These are phyloP conservation scores for Rhizophora mangle DNA, from an alignment of 345 rosid genomes.

Conservation along the genomic window DNA sequence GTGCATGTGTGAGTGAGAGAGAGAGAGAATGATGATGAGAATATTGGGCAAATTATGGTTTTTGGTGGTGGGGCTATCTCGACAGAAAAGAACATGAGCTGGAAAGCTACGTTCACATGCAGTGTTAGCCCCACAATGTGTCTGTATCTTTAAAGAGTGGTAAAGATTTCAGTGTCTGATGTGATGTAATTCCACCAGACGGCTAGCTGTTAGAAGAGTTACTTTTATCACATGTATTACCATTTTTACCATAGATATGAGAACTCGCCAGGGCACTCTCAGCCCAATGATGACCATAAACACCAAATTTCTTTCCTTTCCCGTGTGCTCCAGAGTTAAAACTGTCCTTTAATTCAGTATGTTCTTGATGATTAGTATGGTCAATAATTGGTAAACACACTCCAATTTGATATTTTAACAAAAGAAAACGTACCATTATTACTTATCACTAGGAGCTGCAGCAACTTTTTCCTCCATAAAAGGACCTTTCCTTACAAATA, in stretches of 20 bases:
- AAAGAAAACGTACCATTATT: no score
- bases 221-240: no score
- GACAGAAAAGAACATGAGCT: constrained; percentile 17
- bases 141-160: background rate
- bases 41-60: constrained; percentile 1
- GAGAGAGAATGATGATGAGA: background rate
- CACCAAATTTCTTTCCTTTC: background rate
- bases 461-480: no score
- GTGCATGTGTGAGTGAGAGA: background rate
- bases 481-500: no score
- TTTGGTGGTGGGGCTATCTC: constrained; percentile 32
- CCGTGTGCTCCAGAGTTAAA: background rate
- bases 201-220: no score
- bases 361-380: background rate
- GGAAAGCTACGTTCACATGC: constrained; percentile 54
- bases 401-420: no score
- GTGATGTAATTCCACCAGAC: background rate
- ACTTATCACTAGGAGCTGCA: no score
- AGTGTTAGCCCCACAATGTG: constrained; percentile 26
- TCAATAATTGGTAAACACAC: no score
- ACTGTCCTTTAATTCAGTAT: background rate
- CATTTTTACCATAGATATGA: no score
- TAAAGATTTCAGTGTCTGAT: background rate
- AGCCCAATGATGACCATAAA: background rate
- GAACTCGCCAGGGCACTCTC: background rate